A percentile compares a stretch with the other conserved stretches of the same genome.
These are phyloP conservation scores for Torulaspora franciscae DNA, from an alignment of 805 yeast species.

Conservation along the genomic window DNA sequence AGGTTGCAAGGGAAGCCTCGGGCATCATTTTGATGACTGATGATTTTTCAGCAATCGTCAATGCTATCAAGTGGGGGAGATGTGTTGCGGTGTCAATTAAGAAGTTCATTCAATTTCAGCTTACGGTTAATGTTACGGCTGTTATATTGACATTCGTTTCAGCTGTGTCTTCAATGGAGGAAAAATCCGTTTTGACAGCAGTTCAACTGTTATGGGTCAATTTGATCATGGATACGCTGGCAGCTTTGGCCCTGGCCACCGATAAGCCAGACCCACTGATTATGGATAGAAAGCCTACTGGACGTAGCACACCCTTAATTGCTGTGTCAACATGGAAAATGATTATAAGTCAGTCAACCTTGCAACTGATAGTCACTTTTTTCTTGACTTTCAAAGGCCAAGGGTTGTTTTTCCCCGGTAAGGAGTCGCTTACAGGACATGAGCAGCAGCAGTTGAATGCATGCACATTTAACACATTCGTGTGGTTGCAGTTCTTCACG, in stretches of 20 bases:
- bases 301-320: constrained; percentile 73
- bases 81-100: constrained; percentile 92
- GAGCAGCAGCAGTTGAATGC: constrained; percentile 57
- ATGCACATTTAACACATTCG: constrained; percentile 91
- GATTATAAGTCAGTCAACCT: constrained; percentile 81
- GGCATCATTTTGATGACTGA: constrained; percentile 91
- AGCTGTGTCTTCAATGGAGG: constrained; percentile 77
- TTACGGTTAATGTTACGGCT: constrained; percentile 97
- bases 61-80: constrained; percentile 98
- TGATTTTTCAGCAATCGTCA: constrained; percentile 89
- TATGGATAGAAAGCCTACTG: constrained; percentile 76
- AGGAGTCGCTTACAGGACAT: constrained; percentile 10
- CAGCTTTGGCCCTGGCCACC: constrained; percentile 95
- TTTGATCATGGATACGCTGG: constrained; percentile 95
- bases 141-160: constrained; percentile 88
- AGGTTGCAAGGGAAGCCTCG: constrained; percentile 96
- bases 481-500: constrained; percentile 96
- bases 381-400: constrained; percentile 68
- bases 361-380: constrained; percentile 78
- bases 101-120: constrained; percentile 92
- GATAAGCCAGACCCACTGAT: constrained; percentile 88
- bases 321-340: constrained; percentile 96
- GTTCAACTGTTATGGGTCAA: constrained; percentile 97
- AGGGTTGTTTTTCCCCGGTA: constrained; percentile 46
- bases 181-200: constrained; percentile 87